phyloP scores from a whole-genome alignment of 2,329 filamentous ascomycete genomes.

The Colletotrichum sp. region DNA sequence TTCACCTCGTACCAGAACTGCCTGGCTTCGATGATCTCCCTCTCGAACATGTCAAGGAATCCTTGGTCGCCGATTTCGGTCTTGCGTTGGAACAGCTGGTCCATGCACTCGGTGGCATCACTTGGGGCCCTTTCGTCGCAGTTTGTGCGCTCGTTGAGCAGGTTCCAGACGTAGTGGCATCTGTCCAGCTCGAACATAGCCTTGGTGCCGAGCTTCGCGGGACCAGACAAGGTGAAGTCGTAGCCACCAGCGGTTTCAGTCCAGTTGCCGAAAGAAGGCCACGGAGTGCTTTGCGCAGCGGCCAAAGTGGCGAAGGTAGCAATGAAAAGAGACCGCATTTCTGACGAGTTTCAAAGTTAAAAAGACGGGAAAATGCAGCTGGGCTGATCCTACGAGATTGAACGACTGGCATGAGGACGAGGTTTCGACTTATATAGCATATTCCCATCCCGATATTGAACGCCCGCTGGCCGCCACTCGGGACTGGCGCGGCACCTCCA shows the following conservation, averaged over 20 bases:
- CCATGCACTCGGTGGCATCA: neutral
- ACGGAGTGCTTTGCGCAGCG: neutral
- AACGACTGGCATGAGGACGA: neutral
- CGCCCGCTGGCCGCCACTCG: neutral
- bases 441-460: neutral
- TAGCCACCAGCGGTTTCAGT: neutral
- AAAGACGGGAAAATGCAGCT: neutral
- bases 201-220: constrained; percentile 9
- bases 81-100: constrained; percentile 25
- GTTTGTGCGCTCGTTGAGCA: neutral
- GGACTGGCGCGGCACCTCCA: neutral
- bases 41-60: constrained; percentile 25
- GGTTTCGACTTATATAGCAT: neutral
- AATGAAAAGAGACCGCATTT: neutral
- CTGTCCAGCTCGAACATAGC: constrained; percentile 14
- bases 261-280: constrained; percentile 13
- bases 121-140: neutral
- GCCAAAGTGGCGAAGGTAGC: neutral
- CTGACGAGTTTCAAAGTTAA: fast-evolving
- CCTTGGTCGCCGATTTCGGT: constrained; percentile 24
- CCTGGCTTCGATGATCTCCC: constrained; percentile 27
- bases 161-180: constrained; percentile 13
- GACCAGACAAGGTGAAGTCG: constrained; percentile 15
- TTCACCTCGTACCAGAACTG: constrained; percentile 26
- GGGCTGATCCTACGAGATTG: neutral